Base-by-base conservation (phyloP, 2,329 filamentous ascomycete genomes). In the Sclerotinia sclerotiorum region DNA sequence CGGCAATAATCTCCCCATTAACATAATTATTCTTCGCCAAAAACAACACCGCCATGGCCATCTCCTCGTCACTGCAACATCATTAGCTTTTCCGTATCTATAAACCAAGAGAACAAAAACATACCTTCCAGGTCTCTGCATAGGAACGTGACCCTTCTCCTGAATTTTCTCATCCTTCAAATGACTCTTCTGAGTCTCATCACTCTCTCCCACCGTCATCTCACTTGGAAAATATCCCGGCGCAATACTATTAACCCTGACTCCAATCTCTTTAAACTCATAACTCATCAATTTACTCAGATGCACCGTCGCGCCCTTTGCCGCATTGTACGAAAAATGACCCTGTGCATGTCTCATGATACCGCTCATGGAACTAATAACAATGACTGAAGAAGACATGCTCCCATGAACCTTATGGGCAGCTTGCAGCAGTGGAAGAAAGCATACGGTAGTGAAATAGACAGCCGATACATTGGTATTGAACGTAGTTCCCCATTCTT, bases 401-500 rank as follows among this genome's bases (percentile, higher is more conserved):
- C 72, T 58, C 7, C 72, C 72, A 52, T 83, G 78, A 2, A 77
- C 73, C 66, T 86, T 81, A 0, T 84, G 82, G 1, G 83, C 83
- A n/a, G 83, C 83, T 76, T 87, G 82, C 0, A 90, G 79, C 0
- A 90, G 79, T 0, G 86, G 86, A 5, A 90, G 79, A 71, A 90
- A 87, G 0, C 85, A 87, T 0, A 88, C 83, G 0, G 86, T 88
- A 65, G 84, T 86, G 78, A 89, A 88, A 79, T 88, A 90, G 0
- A 88, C 82, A 35, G 84, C 81, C 1, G 86, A 83, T 5, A 94
- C 90, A 72, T 96, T 93, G 21, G 90, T 92, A 70, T 87, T 86
- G 81, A 89, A 94, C 0, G 87, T 86, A 48, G 84, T 78, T 17
- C 84, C 84, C 92, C 91, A 94, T 73, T 89, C 86, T 51, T 90